Percentiles rank a stretch among this genome's conserved stretches.
Conservation (phyloP, 495 filamentous ascomycete genomes). For the Talaromyces nanjingensis region DNA sequence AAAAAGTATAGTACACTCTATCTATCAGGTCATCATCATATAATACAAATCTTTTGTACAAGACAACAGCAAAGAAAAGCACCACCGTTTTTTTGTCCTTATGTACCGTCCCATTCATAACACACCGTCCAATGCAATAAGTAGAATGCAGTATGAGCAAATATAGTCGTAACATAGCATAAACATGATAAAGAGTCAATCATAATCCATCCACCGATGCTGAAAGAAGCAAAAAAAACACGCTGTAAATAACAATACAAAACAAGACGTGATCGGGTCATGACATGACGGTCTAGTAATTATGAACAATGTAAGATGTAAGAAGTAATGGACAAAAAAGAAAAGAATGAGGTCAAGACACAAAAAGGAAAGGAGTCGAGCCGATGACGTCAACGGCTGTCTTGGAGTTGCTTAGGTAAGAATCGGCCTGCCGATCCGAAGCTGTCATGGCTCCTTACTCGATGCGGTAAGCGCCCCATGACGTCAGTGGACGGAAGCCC, state of each 20-base stretch:
- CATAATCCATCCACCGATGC: neutral
- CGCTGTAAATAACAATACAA: neutral
- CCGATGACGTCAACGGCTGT: conserved; percentile 10
- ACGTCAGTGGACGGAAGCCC: conserved; percentile 2
- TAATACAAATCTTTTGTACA: conserved; percentile 4
- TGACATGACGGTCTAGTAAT: neutral
- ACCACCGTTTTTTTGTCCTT: neutral
- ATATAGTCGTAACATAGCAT: neutral
- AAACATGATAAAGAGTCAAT: neutral
- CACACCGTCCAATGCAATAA: conserved; percentile 1
- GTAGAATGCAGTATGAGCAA: neutral
- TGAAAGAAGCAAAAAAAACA: neutral
- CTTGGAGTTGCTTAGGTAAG: conserved; percentile 2
- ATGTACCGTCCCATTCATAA: neutral
- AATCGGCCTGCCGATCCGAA: conserved; percentile 10
- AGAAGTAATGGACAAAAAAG: neutral
- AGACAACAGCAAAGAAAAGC: neutral
- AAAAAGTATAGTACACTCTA: neutral
- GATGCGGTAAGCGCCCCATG: neutral
- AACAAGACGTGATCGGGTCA: neutral
- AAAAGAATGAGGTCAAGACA: neutral
- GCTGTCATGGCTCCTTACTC: neutral
- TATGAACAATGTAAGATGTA: neutral
- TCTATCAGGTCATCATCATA: neutral
- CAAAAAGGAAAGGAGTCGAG: conserved; percentile 4